phyloP scores from a whole-genome alignment of 1,139 yeast species.

The Kodamaea ohmeri region DNA sequence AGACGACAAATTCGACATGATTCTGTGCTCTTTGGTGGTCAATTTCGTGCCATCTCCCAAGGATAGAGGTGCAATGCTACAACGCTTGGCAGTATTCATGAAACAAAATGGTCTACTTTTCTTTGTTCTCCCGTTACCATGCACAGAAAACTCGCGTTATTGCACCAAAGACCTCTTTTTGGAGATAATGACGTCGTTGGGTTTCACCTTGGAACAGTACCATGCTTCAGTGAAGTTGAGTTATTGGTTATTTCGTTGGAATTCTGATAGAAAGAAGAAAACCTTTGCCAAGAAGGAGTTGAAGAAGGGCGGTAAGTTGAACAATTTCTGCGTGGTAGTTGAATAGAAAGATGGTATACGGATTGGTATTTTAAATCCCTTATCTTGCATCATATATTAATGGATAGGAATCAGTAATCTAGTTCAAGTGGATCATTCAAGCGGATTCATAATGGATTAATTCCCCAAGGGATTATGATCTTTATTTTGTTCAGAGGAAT shows the following conservation, averaged over 20 bases:
- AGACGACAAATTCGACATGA: slow-evolving; percentile 53
- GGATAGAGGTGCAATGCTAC: slow-evolving; percentile 75
- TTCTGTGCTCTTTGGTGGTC: slow-evolving; percentile 82
- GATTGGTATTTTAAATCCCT: background rate
- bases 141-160: slow-evolving; percentile 79
- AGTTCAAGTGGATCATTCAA: no score
- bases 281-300: slow-evolving; percentile 45
- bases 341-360: slow-evolving; percentile 2
- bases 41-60: slow-evolving; percentile 79
- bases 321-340: slow-evolving; percentile 56
- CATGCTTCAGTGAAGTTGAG: slow-evolving; percentile 74
- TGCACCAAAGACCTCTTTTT: slow-evolving; percentile 47
- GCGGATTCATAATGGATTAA: no score
- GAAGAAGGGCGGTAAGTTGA: slow-evolving; percentile 51
- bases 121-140: slow-evolving; percentile 84
- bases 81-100: slow-evolving; percentile 57
- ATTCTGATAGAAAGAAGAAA: slow-evolving; percentile 23
- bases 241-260: slow-evolving; percentile 66
- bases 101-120: slow-evolving; percentile 47
- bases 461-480: no score
- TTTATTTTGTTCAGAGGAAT: no score
- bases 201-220: slow-evolving; percentile 47
- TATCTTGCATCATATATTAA: background rate
- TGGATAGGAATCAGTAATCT: no score
- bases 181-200: slow-evolving; percentile 54